Base-by-base conservation (phyloP, 371 early-diverging fungal genomes). In the Gilbertella persicaria region DNA sequence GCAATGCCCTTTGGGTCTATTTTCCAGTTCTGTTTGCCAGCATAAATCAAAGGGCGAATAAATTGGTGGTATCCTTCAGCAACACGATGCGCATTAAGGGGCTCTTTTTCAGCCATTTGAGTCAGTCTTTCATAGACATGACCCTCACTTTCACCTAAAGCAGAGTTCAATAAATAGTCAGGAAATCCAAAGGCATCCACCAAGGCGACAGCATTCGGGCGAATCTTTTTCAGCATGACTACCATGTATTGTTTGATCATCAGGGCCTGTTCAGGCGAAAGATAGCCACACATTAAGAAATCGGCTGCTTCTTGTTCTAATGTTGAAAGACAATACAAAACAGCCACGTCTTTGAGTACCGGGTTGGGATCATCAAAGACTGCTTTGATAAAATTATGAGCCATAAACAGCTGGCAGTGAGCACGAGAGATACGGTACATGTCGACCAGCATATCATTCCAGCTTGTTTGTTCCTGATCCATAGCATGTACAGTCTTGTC, bases 141-240 rank as follows among this genome's bases (percentile, higher is more conserved):
- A 19, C 91, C 92, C 25, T 89, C 82, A 6, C 58, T 68, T n/a
- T 78, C 69, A 13, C 89, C 93, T 25, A 92, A 56, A 0, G 89
- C 85, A n/a, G 87, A 86, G 46, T 89, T 83, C 20, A 92, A 66
- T 12, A 80, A 62, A 38, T 69, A 75, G 35, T 92, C 93, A 1
- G 89, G 76, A 46, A 89, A 69, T 10, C 78, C 88, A 73, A 90
- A 88, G 13, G 85, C 75, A 46, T 91, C 92, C 0, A 86, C 84
- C 16, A 91, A 72, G 0, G 86, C 81, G 24, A 89, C 84, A 0
- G 86, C 87, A 50, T 90, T 79, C 16, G 82, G 85, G 10, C 94
- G 76, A 5, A 93, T 75, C 0, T 66, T 60, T 47, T 79, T 78
- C 8, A 88, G 64, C 2, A 70, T 19, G 10, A 29, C 30, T 17